Evolutionary conservation across 2,329 filamentous ascomycete species (phyloP).

Genomic region (Curvularia spicifera): DNA sequence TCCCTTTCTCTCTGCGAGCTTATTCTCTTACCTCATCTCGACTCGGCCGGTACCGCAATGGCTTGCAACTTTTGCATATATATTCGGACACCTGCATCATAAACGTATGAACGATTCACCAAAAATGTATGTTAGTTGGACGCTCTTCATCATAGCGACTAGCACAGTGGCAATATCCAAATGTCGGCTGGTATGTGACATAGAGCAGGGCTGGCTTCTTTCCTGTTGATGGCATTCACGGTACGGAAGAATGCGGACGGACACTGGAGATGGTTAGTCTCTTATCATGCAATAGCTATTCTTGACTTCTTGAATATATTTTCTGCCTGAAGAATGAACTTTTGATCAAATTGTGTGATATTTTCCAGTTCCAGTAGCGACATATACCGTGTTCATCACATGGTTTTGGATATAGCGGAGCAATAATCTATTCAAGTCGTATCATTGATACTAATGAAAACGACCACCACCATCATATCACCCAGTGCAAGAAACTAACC

Average conservation of each 20-base stretch:
- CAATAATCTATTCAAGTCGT: background rate
- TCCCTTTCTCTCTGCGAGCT: background rate
- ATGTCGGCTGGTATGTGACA: background rate
- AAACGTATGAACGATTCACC: background rate
- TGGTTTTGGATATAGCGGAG: background rate
- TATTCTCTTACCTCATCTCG: constrained; percentile 7
- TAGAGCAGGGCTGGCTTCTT: constrained; percentile 14
- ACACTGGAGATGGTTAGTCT: constrained; percentile 12
- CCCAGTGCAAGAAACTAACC: background rate
- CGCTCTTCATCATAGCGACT: constrained; percentile 11
- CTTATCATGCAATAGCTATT: constrained; percentile 12
- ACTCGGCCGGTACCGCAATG: constrained; percentile 3
- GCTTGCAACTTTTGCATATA: background rate
- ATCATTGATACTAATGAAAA: background rate
- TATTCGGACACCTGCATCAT: background rate
- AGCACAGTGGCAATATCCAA: background rate
- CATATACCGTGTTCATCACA: background rate
- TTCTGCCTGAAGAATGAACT: background rate
- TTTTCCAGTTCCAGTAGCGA: background rate
- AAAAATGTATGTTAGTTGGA: constrained; percentile 10
- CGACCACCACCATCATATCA: background rate
- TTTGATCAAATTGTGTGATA: background rate
- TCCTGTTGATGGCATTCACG: constrained; percentile 5
- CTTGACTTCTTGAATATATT: background rate
- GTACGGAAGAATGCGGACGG: constrained; percentile 6